phyloP scores from a whole-genome alignment of 1,284 basidiomycete species.

The Cutaneotrichosporon sp. region DNA sequence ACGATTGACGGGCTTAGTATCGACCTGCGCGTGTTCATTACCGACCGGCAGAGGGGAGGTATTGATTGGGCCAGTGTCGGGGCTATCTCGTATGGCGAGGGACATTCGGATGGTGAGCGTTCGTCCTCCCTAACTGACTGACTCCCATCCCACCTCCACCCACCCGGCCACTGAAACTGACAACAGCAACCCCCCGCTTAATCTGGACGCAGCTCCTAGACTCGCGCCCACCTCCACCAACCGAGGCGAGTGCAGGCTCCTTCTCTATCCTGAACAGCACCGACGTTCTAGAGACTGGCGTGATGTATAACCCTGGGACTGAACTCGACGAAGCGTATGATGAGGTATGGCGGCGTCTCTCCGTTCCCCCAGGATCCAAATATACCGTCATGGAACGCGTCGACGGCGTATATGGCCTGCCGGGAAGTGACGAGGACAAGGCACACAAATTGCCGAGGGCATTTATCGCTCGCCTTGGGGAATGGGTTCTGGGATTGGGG shows the following conservation, averaged over 20 bases:
- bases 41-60: constrained; percentile 23
- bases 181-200: constrained; percentile 30
- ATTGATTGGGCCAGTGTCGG: constrained; percentile 39
- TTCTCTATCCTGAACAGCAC: constrained; percentile 36
- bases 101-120: constrained; percentile 24
- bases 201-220: constrained; percentile 39
- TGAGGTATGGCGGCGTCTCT: constrained; percentile 38
- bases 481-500: constrained; percentile 16
- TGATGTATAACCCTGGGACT: constrained; percentile 39
- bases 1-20: constrained; percentile 38
- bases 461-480: constrained; percentile 21
- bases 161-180: background rate
- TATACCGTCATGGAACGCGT: constrained; percentile 29
- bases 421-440: background rate
- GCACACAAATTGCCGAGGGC: background rate
- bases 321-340: constrained; percentile 31
- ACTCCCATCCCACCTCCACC: background rate
- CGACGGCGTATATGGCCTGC: constrained; percentile 3
- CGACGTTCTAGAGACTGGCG: constrained; percentile 37
- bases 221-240: constrained; percentile 24
- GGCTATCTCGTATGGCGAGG: constrained; percentile 22
- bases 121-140: background rate
- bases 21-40: constrained; percentile 36
- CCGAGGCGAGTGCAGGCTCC: constrained; percentile 31
- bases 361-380: background rate